Evolutionary conservation across 2,329 filamentous ascomycete genomes (phyloP).

Genomic region (Corynespora cassiicola): DNA sequence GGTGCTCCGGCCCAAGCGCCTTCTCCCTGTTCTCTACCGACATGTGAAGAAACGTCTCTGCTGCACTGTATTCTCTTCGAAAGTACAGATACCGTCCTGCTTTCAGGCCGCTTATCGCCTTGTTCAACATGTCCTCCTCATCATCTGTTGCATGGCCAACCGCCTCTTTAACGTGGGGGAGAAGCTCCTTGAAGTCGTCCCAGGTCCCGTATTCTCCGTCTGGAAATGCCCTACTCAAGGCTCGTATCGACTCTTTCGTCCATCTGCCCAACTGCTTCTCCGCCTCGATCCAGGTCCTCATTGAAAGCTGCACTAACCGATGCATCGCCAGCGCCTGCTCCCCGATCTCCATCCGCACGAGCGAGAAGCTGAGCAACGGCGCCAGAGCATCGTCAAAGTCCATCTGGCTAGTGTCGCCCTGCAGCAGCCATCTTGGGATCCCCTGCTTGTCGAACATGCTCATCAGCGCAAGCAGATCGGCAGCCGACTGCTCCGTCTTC

Average conservation of each 20-base stretch:
- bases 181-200: conserved; percentile 6
- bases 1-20: conserved; percentile 6
- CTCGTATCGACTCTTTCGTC: conserved; percentile 6
- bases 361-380: conserved; percentile 15
- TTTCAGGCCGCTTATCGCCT: conserved; percentile 4
- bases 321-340: conserved; percentile 14
- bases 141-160: conserved; percentile 2
- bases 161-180: conserved; percentile 12
- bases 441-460: conserved; percentile 20
- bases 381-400: conserved; percentile 20
- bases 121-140: conserved; percentile 4
- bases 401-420: conserved; percentile 10
- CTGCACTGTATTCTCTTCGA: conserved; percentile 7
- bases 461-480: conserved; percentile 50
- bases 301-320: conserved; percentile 16
- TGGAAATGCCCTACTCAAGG: conserved; percentile 6
- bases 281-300: conserved; percentile 14
- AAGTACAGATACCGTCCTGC: conserved; percentile 9
- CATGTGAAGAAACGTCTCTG: conserved; percentile 7
- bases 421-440: conserved; percentile 14
- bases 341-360: conserved; percentile 10
- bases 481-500: conserved; percentile 33
- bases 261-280: conserved; percentile 9
- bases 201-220: conserved; percentile 8
- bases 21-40: conserved; percentile 6